These are phyloP conservation scores for Brettanomyces nanus DNA, from an alignment of 805 yeast species.

Conservation along the genomic window DNA sequence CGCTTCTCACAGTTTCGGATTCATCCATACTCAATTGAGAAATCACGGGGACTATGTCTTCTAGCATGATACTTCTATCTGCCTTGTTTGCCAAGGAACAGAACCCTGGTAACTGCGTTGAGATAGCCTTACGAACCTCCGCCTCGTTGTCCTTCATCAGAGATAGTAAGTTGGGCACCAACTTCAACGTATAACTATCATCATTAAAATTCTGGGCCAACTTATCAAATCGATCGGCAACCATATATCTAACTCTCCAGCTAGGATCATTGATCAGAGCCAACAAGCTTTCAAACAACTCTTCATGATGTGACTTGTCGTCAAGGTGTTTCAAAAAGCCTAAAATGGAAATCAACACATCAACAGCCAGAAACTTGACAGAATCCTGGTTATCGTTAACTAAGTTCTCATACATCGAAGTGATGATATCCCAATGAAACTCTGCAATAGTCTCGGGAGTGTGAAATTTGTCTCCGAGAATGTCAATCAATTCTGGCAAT, in stretches of 20 bases:
- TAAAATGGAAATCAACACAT: constrained; percentile 76
- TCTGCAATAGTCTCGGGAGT: constrained; percentile 39
- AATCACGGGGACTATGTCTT: constrained; percentile 74
- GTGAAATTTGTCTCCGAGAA: constrained; percentile 29
- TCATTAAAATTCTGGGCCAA: constrained; percentile 59
- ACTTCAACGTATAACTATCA: constrained; percentile 47
- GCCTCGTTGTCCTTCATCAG: constrained; percentile 91
- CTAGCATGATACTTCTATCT: constrained; percentile 44
- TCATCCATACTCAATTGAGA: constrained; percentile 81
- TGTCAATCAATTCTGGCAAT: constrained; percentile 65
- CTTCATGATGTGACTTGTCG: constrained; percentile 47
- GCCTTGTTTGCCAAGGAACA: constrained; percentile 38
- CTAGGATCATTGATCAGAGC: constrained; percentile 79
- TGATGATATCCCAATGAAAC: constrained; percentile 67
- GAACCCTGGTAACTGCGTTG: constrained; percentile 82
- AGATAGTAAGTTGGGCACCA: constrained; percentile 63
- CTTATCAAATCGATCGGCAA: constrained; percentile 84
- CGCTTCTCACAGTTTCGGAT: constrained; percentile 87
- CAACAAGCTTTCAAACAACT: constrained; percentile 56
- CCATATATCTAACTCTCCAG: constrained; percentile 98
- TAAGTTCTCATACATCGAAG: constrained; percentile 73
- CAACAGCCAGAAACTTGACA: constrained; percentile 84
- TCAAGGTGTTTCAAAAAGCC: constrained; percentile 49
- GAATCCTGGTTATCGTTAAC: constrained; percentile 89
- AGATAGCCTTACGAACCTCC: constrained; percentile 91